Base-by-base conservation (phyloP, 2,329 filamentous ascomycete species). In the Ophiostoma sp. region DNA sequence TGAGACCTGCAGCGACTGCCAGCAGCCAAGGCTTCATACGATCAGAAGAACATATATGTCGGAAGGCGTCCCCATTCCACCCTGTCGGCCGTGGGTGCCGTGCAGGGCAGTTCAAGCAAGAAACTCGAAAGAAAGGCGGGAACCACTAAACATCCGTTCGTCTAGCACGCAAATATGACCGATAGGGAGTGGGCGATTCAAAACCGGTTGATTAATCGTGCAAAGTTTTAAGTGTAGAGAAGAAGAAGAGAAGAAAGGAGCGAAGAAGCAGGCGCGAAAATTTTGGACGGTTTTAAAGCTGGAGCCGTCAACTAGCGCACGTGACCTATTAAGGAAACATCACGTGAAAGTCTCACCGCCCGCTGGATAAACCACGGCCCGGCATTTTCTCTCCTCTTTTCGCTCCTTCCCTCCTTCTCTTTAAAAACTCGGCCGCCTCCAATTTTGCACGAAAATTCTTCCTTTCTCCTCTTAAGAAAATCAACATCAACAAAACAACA, bases 161-260 rank as follows among this genome's bases (percentile, higher is more conserved):
- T 89, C 86, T 89, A 79, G 87, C 87, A 88, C 85, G 82, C 81
- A 87, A 87, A 87, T 88, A 87, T 89, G 87, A 89, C 87, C 87
- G 84, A 83, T 79, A 83, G 81, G 79, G 82, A 87, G 85, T 88
- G 81, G 82, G 80, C 73, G 81, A 83, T 78, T 87, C 81, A 79
- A 82, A 79, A 82, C 82, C 85, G 86, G 86, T 89, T 89, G 87
- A 89, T 89, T 89, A 85, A 85, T 87, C 83, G 86, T 88, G 87
- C 87, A 73, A 78, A 45, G 78, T 81, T 80, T 84, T 69, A 83
- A 82, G 86, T 88, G 82, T 87, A 80, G 64, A 75, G 78, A 73
- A 71, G 76, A 70, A 77, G 76, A 71, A 73, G 75, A 72, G 74
- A 69, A 76, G 70, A 74, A 75, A 74, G 36, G 57, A 57, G 31